A percentile compares a stretch with the other conserved stretches of the same genome.
Conservation (phyloP, 306 rosid genomes). For the Coriaria nepalensis region DNA sequence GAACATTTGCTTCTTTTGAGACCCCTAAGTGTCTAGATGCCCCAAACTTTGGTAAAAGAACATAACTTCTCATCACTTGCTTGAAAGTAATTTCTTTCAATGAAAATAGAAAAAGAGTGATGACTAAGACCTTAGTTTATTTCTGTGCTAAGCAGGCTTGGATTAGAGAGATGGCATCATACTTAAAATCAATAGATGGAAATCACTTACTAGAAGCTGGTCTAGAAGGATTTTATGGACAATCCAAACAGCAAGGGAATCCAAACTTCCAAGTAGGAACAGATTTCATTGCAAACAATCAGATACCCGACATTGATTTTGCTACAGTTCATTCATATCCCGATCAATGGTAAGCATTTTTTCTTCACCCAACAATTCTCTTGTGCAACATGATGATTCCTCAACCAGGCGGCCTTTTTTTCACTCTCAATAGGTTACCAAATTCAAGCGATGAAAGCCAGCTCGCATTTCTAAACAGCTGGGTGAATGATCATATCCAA, state of each 20-base stretch:
- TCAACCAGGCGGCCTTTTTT: neutral
- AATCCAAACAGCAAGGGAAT: constrained; percentile 36
- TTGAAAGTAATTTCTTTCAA: no score
- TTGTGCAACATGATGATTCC: neutral
- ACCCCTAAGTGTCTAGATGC: no score
- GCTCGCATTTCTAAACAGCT: constrained; percentile 41
- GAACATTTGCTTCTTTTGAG: no score
- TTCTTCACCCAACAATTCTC: neutral
- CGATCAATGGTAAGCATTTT: constrained; percentile 52
- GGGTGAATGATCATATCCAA: constrained; percentile 64
- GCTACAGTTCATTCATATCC: constrained; percentile 88
- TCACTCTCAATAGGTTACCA: constrained; percentile 30
- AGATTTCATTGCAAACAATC: constrained; percentile 81
- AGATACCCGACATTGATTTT: constrained; percentile 66
- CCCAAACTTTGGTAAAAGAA: no score
- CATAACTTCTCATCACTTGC: no score
- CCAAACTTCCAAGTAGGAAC: constrained; percentile 64
- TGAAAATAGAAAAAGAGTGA: no score
- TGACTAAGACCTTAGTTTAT: neutral
- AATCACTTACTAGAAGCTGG: constrained; percentile 84
- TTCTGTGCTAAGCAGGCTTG: constrained; percentile 37
- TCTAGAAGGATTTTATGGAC: constrained; percentile 80
- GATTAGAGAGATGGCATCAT: constrained; percentile 84
- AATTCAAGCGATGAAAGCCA: constrained; percentile 46
- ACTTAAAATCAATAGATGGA: constrained; percentile 76